phyloP scores from a whole-genome alignment of 495 filamentous ascomycete genomes.

The Aspergillus homomorphus region DNA sequence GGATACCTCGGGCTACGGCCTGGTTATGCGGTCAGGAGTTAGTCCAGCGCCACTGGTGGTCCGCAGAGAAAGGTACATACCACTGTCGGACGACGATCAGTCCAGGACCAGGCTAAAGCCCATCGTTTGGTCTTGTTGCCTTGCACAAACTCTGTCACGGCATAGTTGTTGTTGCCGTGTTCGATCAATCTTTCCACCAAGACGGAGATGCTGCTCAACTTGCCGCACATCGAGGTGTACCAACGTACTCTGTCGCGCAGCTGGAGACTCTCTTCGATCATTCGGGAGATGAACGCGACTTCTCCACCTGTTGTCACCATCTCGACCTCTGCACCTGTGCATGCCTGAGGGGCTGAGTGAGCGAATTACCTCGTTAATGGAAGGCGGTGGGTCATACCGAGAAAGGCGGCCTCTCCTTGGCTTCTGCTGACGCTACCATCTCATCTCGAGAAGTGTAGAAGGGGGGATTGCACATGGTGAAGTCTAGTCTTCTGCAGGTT shows the following conservation, averaged over 20 bases:
- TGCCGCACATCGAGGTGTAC: constrained; percentile 93
- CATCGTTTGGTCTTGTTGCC: constrained; percentile 79
- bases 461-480: constrained; percentile 92
- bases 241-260: constrained; percentile 65
- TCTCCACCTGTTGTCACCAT: constrained; percentile 90
- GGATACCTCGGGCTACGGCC: constrained; percentile 54
- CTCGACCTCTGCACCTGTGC: constrained; percentile 78
- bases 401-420: constrained; percentile 66
- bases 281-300: constrained; percentile 69
- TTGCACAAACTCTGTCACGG: constrained; percentile 76
- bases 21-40: constrained; percentile 27
- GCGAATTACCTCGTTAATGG: neutral
- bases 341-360: constrained; percentile 43
- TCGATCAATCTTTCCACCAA: constrained; percentile 61
- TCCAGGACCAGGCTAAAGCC: constrained; percentile 87
- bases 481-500: constrained; percentile 60
- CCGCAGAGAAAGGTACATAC: constrained; percentile 30
- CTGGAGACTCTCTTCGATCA: constrained; percentile 68
- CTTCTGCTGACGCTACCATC: constrained; percentile 58
- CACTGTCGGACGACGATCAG: constrained; percentile 60
- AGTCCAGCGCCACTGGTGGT: neutral
- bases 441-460: constrained; percentile 78
- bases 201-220: constrained; percentile 63
- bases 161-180: constrained; percentile 69
- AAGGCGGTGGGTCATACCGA: constrained; percentile 43